Base-by-base conservation (phyloP, 1,139 yeast genomes). In the Yamadazyma taylorii region DNA sequence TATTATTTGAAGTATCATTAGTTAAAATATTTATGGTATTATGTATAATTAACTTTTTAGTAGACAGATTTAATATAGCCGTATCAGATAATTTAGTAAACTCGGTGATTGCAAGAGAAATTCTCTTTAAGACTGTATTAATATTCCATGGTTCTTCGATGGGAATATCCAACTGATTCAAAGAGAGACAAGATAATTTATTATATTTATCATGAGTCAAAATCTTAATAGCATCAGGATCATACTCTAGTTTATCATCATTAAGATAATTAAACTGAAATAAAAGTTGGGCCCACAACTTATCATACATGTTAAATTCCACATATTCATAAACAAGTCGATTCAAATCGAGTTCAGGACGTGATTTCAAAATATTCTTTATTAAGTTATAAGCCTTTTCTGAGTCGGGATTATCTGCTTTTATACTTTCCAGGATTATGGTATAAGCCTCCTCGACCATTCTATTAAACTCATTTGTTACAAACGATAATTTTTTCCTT, bases 111-210 rank as follows among this genome's bases (percentile, higher is more conserved):
- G 95, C 90, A 4, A 53, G 53, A 6, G 65, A 53, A 0, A 85
- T 69, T 31, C 79, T 63, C 35, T 61, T 63, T 42, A 81, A 82
- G 17, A 78, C 50, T 4, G 54, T 56, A 45, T 70, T 71, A 14
- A 62, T 41, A 53, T 47, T 53, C 74, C 70, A 56, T 34, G 75
- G 73, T 42, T 63, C 49, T 31, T 56, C 50, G 3, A 61, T 63
- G 5, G 81, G 87, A 23, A 79, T 60, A 10, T 83, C 90, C 5
- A 88, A 70, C 52, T 89, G 96, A 36, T 82, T 80, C 10, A 89
- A 58, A 24, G 94, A 83, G 5, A 89, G 54, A 49, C 75, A 55
- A 13, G 73, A 65, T 14, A 88, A 50, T 7, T 56, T 48, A 2
- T 66, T 53, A 58, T 78, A 77, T 38, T 58, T 53, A 26, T 62